Percentiles rank a stretch among this genome's conserved stretches.
Evolutionary conservation across 169 alveolate species (phyloP).

Genomic region (Plasmodium cynomolgi): DNA sequence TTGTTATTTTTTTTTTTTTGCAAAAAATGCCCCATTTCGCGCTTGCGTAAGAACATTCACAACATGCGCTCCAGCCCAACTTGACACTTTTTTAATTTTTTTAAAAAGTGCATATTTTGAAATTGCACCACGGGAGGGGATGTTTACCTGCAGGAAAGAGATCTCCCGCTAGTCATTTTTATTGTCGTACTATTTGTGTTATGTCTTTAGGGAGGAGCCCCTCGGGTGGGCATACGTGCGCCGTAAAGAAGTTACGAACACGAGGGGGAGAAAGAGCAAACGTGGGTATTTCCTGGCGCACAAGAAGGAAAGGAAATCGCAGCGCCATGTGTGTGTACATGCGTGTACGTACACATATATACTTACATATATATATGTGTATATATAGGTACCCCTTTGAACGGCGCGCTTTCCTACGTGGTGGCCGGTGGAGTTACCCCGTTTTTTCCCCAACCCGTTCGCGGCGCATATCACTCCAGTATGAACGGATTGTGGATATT

Average conservation of each 20-base stretch:
- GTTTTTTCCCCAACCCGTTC: background rate
- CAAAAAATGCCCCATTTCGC: background rate
- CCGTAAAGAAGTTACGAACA: background rate
- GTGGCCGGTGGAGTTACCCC: background rate
- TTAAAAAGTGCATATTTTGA: background rate
- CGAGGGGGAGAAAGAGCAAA: background rate
- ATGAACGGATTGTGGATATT: slow-evolving; percentile 71
- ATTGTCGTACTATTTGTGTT: background rate
- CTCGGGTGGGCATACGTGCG: background rate
- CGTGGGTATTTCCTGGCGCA: background rate
- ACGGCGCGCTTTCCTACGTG: background rate
- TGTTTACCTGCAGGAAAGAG: background rate
- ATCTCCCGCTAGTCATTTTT: background rate
- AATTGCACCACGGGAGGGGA: background rate
- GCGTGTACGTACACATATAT: background rate
- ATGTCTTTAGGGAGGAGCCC: background rate
- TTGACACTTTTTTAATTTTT: background rate
- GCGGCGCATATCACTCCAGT: background rate
- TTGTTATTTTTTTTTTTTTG: background rate
- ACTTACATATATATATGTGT: background rate
- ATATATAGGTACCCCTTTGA: background rate
- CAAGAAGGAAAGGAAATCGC: background rate
- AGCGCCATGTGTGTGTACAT: background rate
- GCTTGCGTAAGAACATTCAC: background rate
- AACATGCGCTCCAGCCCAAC: background rate